Evolutionary conservation across 805 yeast species (phyloP), one percentile per base, ranked within the genome.

Genomic region (Pichia deserticola): DNA sequence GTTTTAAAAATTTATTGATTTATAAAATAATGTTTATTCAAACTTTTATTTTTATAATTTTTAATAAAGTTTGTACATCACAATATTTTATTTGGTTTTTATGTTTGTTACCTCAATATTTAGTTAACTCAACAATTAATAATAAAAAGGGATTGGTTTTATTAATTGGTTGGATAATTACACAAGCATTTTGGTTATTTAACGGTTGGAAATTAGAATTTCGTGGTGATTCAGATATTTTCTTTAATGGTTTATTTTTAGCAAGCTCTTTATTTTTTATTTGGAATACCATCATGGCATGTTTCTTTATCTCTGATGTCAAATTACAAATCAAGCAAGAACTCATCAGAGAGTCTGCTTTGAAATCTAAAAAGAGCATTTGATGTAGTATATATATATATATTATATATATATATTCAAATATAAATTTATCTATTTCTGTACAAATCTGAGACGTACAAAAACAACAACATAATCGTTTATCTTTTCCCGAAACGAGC

Each of bases 41-140:
- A 63, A 86, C 95, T 0, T 77, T 84, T 58, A 73, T 81, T n/a
- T 86, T 86, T 66, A 89, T 86, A 15, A 71, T 87, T 1, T 85
- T 78, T 66, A 86, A 86, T 68, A 86, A 86, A 66, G 93, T 86
- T 27, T 82, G 89, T 60, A 93, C 99, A 0, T 88, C 97, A 1
- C 99, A 93, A 69, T 93, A 93, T 67, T 93, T 93, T 66, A 79
- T 92, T 54, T 93, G 99, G 99, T 93, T 85, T 60, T 68, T 93
- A 57, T 86, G 89, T 12, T 79, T 90, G 55, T 65, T 92, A 40
- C 98, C 99, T 2, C 78, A 86, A 48, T 83, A 71, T 58, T 62
- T 89, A 7, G 71, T 82, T 2, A 61, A 68, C 8, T 72, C 88
- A 0, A 63, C 59, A 2, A 55, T 75, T 4, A 50, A 65, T 1